phyloP scores from a whole-genome alignment of 2,329 filamentous ascomycete genomes.

The Metarhizium anisopliae region DNA sequence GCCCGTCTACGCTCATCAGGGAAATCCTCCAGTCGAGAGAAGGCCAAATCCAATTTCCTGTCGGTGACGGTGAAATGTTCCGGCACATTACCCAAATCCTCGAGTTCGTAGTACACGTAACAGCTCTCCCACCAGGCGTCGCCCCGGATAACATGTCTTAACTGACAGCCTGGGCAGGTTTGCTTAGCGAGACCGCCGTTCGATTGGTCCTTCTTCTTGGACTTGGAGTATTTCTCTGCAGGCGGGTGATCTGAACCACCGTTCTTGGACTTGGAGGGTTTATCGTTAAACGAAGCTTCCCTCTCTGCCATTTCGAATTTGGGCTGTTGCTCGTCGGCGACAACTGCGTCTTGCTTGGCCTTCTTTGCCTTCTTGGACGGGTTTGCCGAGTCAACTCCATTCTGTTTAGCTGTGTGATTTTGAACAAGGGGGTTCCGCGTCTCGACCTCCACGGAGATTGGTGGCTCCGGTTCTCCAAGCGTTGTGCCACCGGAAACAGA shows the following conservation, averaged over 20 bases:
- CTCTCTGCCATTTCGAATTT: background rate
- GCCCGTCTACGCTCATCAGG: conserved; percentile 3
- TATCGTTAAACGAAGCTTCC: background rate
- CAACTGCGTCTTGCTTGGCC: background rate
- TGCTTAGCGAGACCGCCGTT: background rate
- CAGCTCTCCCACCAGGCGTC: conserved; percentile 11
- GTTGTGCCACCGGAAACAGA: background rate
- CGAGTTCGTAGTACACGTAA: conserved; percentile 7
- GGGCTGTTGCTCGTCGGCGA: background rate
- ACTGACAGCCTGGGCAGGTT: conserved; percentile 5
- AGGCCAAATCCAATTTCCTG: background rate
- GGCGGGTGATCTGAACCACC: background rate
- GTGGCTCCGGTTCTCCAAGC: background rate
- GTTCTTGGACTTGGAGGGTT: background rate
- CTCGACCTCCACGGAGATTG: background rate
- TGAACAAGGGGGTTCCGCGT: background rate
- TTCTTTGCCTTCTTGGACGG: background rate
- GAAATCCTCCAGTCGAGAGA: conserved; percentile 1
- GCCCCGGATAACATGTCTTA: conserved; percentile 5
- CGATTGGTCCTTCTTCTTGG: background rate
- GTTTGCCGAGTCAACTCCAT: background rate
- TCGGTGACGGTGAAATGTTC: background rate
- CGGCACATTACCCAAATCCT: conserved; percentile 1
- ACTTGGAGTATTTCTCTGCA: background rate
- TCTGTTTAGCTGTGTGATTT: background rate